Percentiles rank a stretch among this genome's conserved stretches.
Conservation (phyloP, 1,284 basidiomycete genomes). For the Marasmius tenuissimus region DNA sequence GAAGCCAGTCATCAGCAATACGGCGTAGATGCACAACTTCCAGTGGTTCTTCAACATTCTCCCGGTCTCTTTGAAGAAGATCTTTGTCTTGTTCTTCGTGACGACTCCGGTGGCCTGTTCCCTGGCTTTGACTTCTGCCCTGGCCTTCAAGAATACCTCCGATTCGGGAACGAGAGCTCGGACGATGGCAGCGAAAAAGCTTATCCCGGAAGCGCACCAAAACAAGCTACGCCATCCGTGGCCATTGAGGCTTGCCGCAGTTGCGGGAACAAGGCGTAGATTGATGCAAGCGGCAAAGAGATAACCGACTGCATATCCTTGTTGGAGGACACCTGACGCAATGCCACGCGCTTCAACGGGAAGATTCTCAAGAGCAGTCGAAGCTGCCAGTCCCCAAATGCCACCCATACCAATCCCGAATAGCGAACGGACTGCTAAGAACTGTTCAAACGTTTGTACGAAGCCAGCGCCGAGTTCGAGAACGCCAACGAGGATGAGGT, state of each 20-base stretch:
- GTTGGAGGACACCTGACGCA: conserved; percentile 81
- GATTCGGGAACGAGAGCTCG: conserved; percentile 66
- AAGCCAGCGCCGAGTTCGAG: conserved; percentile 82
- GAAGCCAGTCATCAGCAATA: conserved; percentile 82
- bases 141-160: conserved; percentile 50
- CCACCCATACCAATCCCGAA: conserved; percentile 91
- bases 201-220: conserved; percentile 56
- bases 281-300: conserved; percentile 20
- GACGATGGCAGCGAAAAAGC: conserved; percentile 55
- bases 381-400: conserved; percentile 75
- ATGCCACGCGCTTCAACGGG: conserved; percentile 87
- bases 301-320: conserved; percentile 71
- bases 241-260: conserved; percentile 7
- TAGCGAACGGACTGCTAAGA: conserved; percentile 72
- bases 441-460: conserved; percentile 65
- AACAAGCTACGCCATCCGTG: conserved; percentile 47
- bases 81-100: conserved; percentile 56
- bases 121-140: conserved; percentile 30
- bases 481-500: conserved; percentile 70
- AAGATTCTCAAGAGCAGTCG: conserved; percentile 87
- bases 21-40: conserved; percentile 83
- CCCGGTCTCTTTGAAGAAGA: conserved; percentile 73
- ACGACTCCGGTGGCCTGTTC: conserved; percentile 43
- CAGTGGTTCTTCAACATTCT: conserved; percentile 85
- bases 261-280: conserved; percentile 18